These are phyloP conservation scores for Acacia acuminata DNA, from an alignment of 306 rosid genomes.

Conservation along the genomic window DNA sequence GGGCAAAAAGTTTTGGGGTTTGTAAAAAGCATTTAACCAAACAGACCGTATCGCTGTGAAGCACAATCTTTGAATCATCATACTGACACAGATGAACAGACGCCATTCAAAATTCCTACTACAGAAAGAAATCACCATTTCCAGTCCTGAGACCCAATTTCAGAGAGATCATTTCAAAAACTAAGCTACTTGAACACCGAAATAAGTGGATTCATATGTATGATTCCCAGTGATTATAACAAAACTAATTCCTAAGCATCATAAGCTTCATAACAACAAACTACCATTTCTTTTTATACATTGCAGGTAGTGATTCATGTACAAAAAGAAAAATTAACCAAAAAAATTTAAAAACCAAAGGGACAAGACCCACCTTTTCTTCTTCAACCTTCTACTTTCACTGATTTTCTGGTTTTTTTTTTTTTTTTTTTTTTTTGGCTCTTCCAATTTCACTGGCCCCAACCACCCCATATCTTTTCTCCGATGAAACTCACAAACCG, in stretches of 20 bases:
- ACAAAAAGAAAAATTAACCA: conserved; percentile 6
- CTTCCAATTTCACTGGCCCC: conserved; percentile 49
- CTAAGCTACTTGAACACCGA: too few relatives aligned
- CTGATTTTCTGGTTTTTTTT: not conserved
- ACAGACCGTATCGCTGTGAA: not conserved
- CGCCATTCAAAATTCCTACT: not conserved
- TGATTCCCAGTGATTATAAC: too few relatives aligned
- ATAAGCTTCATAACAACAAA: conserved; percentile 13
- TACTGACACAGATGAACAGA: not conserved
- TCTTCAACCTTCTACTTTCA: not conserved
- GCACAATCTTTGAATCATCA: not conserved
- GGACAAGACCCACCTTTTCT: conserved; percentile 51
- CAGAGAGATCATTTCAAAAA: not conserved
- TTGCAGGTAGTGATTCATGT: conserved; percentile 44
- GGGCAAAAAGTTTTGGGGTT: not conserved
- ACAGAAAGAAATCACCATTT: not conserved
- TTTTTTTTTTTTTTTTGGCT: not conserved
- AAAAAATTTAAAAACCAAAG: not conserved
- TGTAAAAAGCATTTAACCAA: not conserved
- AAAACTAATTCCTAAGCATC: conserved; percentile 7
- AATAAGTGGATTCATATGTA: too few relatives aligned
- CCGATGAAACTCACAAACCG: conserved; percentile 79
- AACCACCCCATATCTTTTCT: conserved; percentile 86
- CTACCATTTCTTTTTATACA: conserved; percentile 36
- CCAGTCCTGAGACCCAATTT: not conserved